These are phyloP conservation scores for Piloderma croceum DNA, from an alignment of 768 basidiomycete species.

Conservation along the genomic window DNA sequence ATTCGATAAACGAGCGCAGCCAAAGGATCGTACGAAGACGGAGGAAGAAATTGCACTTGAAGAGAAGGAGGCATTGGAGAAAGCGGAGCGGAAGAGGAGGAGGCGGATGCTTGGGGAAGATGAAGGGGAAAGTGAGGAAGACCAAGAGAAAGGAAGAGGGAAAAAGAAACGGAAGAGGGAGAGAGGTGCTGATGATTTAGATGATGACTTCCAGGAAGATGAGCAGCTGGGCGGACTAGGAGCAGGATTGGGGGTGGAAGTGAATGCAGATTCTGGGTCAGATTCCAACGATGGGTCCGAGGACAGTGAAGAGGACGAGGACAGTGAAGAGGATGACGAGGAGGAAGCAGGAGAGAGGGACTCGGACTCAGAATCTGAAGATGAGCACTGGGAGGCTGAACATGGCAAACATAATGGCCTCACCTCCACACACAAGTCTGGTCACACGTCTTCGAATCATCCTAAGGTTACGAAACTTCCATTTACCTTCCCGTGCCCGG, in stretches of 20 bases:
- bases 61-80: slow-evolving; percentile 80
- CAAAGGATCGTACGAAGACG: slow-evolving; percentile 93
- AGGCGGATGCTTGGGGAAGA: slow-evolving; percentile 84
- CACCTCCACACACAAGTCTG: slow-evolving; percentile 26
- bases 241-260: slow-evolving; percentile 33
- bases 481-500: slow-evolving; percentile 88
- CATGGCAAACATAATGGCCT: slow-evolving; percentile 44
- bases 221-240: slow-evolving; percentile 31
- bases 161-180: slow-evolving; percentile 47
- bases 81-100: slow-evolving; percentile 72
- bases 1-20: slow-evolving; percentile 88
- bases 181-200: slow-evolving; percentile 57
- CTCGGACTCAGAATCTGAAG: slow-evolving; percentile 30
- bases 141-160: slow-evolving; percentile 31
- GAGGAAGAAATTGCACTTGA: slow-evolving; percentile 91
- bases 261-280: slow-evolving; percentile 34
- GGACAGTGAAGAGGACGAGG: slow-evolving; percentile 23
- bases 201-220: slow-evolving; percentile 29
- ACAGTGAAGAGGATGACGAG: slow-evolving; percentile 26
- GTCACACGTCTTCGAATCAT: slow-evolving; percentile 25
- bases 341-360: slow-evolving; percentile 34
- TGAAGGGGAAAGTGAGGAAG: slow-evolving; percentile 61
- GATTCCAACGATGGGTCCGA: slow-evolving; percentile 26
- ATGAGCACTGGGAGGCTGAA: slow-evolving; percentile 33
- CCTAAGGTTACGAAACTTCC: slow-evolving; percentile 61